phyloP scores from a whole-genome alignment of 2,329 filamentous ascomycete species.

The Pezicula radicicola region DNA sequence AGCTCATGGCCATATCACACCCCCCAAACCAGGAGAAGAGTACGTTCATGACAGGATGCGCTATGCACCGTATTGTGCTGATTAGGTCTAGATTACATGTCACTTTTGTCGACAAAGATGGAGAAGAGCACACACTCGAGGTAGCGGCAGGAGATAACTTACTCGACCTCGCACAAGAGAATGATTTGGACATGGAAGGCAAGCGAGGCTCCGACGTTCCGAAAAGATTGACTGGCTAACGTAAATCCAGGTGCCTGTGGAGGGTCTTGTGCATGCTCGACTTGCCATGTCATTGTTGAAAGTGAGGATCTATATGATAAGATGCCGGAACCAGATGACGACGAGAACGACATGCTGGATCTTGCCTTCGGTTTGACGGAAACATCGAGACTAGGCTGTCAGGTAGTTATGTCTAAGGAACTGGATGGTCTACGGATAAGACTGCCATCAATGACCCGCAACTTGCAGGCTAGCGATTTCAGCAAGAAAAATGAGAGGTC shows the following conservation, averaged over 20 bases:
- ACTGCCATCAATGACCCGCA: conserved; percentile 90
- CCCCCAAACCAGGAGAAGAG: conserved; percentile 91
- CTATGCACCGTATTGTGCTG: conserved; percentile 1
- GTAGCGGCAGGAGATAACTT: conserved; percentile 89
- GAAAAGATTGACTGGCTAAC: conserved; percentile 3
- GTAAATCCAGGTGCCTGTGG: conserved; percentile 71
- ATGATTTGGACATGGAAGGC: conserved; percentile 97
- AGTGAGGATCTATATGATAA: conserved; percentile 60
- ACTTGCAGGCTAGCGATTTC: conserved; percentile 94
- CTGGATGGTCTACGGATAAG: conserved; percentile 82
- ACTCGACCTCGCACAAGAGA: conserved; percentile 88
- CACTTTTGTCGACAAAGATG: conserved; percentile 93
- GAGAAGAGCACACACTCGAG: conserved; percentile 69
- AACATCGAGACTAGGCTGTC: conserved; percentile 49
- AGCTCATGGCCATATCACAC: conserved; percentile 75
- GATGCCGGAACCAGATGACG: conserved; percentile 58
- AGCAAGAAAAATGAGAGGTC: conserved; percentile 34
- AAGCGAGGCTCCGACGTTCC: conserved; percentile 17
- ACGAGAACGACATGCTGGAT: conserved; percentile 72
- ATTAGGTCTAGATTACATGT: conserved; percentile 65
- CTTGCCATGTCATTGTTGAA: conserved; percentile 71
- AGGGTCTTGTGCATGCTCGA: conserved; percentile 74
- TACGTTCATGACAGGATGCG: conserved; percentile 40
- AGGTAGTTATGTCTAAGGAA: conserved; percentile 84
- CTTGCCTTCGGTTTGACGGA: conserved; percentile 72